Percentiles rank a stretch among this genome's conserved stretches.
phyloP scores from a whole-genome alignment of 2,329 filamentous ascomycete species.

The Didymella pomorum region DNA sequence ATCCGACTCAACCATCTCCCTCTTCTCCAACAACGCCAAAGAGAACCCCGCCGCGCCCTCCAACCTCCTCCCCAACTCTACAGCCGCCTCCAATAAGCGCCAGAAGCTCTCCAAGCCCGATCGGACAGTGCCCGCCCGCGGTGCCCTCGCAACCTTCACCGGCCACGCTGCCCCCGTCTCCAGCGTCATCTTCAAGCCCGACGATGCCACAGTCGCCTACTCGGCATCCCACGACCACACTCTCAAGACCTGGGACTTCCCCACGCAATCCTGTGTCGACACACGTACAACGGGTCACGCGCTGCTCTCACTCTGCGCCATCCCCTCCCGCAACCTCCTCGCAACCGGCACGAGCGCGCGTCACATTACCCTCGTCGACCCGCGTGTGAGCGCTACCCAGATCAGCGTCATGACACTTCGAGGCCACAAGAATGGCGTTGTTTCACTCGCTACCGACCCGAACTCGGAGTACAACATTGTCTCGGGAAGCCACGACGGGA shows the following conservation, averaged over 20 bases:
- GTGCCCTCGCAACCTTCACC: slow-evolving; percentile 76
- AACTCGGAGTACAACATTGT: slow-evolving; percentile 83
- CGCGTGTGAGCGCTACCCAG: slow-evolving; percentile 76
- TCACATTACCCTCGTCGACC: slow-evolving; percentile 93
- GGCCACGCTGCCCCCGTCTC: slow-evolving; percentile 79
- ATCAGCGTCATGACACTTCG: slow-evolving; percentile 89
- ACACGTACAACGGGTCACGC: slow-evolving; percentile 84
- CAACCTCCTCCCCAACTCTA: slow-evolving; percentile 71
- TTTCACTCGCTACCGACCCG: slow-evolving; percentile 66
- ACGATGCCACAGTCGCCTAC: slow-evolving; percentile 88
- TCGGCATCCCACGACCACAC: slow-evolving; percentile 91
- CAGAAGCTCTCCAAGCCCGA: slow-evolving; percentile 71
- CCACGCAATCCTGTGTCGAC: slow-evolving; percentile 79
- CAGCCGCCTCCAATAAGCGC: slow-evolving; percentile 72
- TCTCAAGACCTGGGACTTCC: slow-evolving; percentile 87
- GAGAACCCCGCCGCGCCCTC: slow-evolving; percentile 77
- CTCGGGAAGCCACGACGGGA: slow-evolving; percentile 90
- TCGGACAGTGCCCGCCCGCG: slow-evolving; percentile 73
- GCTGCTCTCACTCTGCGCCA: slow-evolving; percentile 77
- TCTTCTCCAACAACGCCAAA: slow-evolving; percentile 85
- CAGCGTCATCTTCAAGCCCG: slow-evolving; percentile 82
- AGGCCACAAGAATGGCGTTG: slow-evolving; percentile 80
- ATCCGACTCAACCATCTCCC: slow-evolving; percentile 80
- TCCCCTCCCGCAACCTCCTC: slow-evolving; percentile 70
- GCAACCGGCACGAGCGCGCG: slow-evolving; percentile 82